These are phyloP conservation scores for Tubosaeta brunneosetosa DNA, from an alignment of 768 basidiomycete genomes.

Conservation along the genomic window DNA sequence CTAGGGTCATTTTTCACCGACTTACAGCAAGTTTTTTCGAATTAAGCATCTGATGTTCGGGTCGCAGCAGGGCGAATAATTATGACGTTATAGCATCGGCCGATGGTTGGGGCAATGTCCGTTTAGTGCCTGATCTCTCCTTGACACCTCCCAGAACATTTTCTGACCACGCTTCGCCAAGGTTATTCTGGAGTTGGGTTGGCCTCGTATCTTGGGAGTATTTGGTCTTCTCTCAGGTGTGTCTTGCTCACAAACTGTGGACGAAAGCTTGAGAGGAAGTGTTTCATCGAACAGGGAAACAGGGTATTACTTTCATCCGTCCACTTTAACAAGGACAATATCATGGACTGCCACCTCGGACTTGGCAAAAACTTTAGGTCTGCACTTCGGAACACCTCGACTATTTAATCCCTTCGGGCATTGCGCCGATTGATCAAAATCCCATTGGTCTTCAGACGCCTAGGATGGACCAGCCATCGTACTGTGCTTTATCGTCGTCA, in stretches of 20 bases:
- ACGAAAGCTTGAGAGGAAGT: not conserved
- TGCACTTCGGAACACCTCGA: not conserved
- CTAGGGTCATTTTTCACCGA: not conserved
- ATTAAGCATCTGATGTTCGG: not conserved
- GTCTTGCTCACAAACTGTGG: not conserved
- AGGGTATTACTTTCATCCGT: not conserved
- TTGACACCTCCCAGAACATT: not conserved
- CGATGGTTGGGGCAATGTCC: not conserved
- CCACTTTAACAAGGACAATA: not conserved
- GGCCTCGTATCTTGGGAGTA: not conserved
- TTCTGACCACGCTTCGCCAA: not conserved
- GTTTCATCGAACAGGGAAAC: not conserved
- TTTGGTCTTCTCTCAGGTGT: not conserved
- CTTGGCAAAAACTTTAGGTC: not conserved
- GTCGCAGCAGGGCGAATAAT: not conserved
- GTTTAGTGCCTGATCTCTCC: not conserved
- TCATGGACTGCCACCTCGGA: not conserved
- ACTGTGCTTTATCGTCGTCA: not conserved
- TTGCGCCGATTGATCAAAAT: not conserved
- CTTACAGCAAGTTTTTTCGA: not conserved
- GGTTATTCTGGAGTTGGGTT: not conserved
- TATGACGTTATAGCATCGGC: not conserved
- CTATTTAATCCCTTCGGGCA: conserved; percentile 9
- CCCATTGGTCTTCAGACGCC: not conserved
- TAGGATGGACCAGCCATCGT: not conserved